Evolutionary conservation across 1,139 yeast species (phyloP), one percentile per base, ranked within the genome.

Genomic region (Saccharomyces pastorianus): DNA sequence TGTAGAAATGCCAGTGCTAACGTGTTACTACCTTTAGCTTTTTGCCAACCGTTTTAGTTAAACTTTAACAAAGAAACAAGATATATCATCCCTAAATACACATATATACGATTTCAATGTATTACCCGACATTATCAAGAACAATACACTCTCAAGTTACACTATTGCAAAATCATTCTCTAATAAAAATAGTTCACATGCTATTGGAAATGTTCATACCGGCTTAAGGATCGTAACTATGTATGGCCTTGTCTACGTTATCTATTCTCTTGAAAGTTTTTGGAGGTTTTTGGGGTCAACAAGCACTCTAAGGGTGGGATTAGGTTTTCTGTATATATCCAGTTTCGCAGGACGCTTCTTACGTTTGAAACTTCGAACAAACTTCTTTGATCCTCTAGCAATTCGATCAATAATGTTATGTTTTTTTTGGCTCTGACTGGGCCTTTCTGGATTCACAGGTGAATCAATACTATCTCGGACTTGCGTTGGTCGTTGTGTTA

Each of bases 101-200:
- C 42, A 14, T 34, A 6, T 34, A 11, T 6, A 14, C 2, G 42
- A 34, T 34, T 34, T 34, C 20, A 34, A 34, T 6, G 6, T 17
- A 34, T 34, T 34, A 34, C 42, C 42, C 42, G 42, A 34, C 20
- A 17, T 91, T 2, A 7, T 1, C 8, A 14, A 34, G 13, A 34
- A 14, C 42, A 34, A 14, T 34, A 34, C 0, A 2, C 8, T 34
- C 11, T 7, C 20, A 34, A 6, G 20, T 11, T 34, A 7, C 8
- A 34, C 23, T 34, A 14, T 14, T 34, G 8, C 23, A 14, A 34
- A 34, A 17, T 83, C 9, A 7, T 4, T 17, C 67, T 34, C 20
- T 8, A 17, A 34, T 13, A 34, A 34, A 34, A 1, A 4, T 34
- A 34, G 4, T 34, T 13, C 23, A 34, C 4, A 11, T 34, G 42